These are phyloP conservation scores for Drechslera avenae DNA, from an alignment of 2,329 filamentous ascomycete species.

Conservation along the genomic window DNA sequence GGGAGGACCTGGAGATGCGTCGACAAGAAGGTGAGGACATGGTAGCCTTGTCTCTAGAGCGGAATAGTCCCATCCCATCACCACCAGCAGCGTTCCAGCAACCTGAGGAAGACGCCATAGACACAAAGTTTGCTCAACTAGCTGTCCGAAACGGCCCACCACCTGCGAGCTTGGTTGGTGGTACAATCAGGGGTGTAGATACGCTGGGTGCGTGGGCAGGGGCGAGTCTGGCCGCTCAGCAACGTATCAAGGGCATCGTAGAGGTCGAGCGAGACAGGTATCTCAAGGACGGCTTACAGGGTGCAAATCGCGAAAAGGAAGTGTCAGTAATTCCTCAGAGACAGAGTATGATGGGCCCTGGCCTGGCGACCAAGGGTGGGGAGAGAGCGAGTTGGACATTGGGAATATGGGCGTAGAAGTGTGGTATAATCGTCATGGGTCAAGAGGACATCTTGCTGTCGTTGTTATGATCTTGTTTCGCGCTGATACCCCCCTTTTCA, in stretches of 20 bases:
- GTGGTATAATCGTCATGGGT: background rate
- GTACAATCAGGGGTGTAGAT: conserved; percentile 68
- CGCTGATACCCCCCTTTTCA: conserved; percentile 16
- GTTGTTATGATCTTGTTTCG: background rate
- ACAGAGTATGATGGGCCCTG: conserved; percentile 69
- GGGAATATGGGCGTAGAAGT: conserved; percentile 45
- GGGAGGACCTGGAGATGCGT: conserved; percentile 28
- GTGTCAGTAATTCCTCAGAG: conserved; percentile 63
- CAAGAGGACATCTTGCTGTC: too few species aligned
- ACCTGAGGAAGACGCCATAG: conserved; percentile 63
- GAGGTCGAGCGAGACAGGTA: conserved; percentile 75
- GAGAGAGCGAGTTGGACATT: conserved; percentile 48
- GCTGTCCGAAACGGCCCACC: conserved; percentile 50
- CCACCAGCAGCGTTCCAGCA: conserved; percentile 50
- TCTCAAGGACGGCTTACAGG: conserved; percentile 67
- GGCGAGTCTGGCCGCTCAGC: conserved; percentile 70
- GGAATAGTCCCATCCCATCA: conserved; percentile 10
- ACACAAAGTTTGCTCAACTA: conserved; percentile 61
- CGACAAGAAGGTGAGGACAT: conserved; percentile 32
- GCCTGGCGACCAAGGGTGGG: conserved; percentile 39
- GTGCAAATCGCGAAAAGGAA: conserved; percentile 65
- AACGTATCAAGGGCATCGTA: conserved; percentile 71
- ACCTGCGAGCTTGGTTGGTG: conserved; percentile 53
- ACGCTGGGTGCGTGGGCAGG: conserved; percentile 76
- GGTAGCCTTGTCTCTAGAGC: conserved; percentile 26